Conservation (phyloP, 371 early-diverging fungal genomes). For the Fennellomyces sp. region DNA sequence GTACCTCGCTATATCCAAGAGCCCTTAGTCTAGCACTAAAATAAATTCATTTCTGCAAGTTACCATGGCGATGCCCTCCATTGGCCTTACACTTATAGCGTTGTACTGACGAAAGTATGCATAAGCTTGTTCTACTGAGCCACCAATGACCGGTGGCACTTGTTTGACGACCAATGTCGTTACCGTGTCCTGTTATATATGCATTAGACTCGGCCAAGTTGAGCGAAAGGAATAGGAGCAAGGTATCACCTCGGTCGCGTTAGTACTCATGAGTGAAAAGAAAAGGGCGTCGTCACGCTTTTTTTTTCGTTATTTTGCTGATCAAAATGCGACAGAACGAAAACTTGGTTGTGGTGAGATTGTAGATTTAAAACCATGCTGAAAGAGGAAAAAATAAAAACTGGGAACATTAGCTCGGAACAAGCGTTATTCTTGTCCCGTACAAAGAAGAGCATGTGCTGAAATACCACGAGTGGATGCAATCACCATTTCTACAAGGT, state of each 20-base stretch:
- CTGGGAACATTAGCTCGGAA: conserved; percentile 53
- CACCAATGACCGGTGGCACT: conserved; percentile 29
- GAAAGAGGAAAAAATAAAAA: background rate
- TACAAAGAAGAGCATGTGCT: conserved; percentile 86
- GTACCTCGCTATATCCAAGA: conserved; percentile 37
- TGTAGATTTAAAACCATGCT: background rate
- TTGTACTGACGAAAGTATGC: conserved; percentile 36
- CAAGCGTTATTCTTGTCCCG: conserved; percentile 78
- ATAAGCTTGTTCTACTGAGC: conserved; percentile 18
- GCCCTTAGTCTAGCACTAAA: background rate
- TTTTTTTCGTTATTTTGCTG: background rate
- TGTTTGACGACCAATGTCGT: conserved; percentile 43
- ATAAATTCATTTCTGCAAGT: background rate
- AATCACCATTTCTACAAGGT: conserved; percentile 83
- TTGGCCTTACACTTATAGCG: conserved; percentile 32
- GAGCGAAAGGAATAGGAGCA: no score
- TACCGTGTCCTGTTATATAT: conserved; percentile 17
- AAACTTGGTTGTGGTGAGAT: conserved; percentile 33
- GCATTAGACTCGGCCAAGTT: background rate
- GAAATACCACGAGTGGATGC: conserved; percentile 94
- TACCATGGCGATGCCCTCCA: conserved; percentile 46
- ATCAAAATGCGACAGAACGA: conserved; percentile 37
- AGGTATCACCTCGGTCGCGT: background rate
- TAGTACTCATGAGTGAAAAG: background rate
- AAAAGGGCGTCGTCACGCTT: background rate